A percentile compares a stretch with the other conserved stretches of the same genome.
Conservation (phyloP, 2,329 filamentous ascomycete species). For the Juglanconis sp. region DNA sequence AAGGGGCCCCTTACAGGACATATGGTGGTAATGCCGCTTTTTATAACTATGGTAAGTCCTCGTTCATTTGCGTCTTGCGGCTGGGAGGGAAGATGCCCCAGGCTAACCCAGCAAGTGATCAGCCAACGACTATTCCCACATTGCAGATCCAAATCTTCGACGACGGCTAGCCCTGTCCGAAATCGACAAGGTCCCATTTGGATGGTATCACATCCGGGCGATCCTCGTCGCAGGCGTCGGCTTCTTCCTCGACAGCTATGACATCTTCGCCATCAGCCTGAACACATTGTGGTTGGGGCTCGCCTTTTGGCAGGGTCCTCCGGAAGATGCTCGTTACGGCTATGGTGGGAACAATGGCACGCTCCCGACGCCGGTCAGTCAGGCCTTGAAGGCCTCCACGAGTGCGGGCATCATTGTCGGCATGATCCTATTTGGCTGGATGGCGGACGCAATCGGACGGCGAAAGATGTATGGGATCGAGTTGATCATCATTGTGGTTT, state of each 20-base stretch:
- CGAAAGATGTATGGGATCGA: constrained; percentile 82
- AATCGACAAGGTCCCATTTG: constrained; percentile 75
- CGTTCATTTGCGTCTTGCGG: neutral
- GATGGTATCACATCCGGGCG: constrained; percentile 72
- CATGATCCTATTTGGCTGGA: constrained; percentile 72
- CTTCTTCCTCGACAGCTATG: constrained; percentile 81
- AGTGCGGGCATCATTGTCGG: constrained; percentile 76
- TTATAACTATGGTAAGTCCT: constrained; percentile 58
- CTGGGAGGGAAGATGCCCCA: constrained; percentile 22
- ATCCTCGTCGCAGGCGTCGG: constrained; percentile 75
- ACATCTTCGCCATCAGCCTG: constrained; percentile 77
- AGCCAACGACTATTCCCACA: constrained; percentile 48
- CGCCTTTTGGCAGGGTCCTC: constrained; percentile 64
- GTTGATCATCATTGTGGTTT: constrained; percentile 67
- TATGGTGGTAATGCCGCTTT: constrained; percentile 66
- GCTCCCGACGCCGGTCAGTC: constrained; percentile 64
- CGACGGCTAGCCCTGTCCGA: constrained; percentile 73
- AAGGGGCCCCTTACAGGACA: constrained; percentile 34
- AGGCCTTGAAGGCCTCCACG: constrained; percentile 77
- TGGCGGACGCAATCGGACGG: constrained; percentile 73
- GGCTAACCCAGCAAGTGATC: neutral
- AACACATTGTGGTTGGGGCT: constrained; percentile 70
- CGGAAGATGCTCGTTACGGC: constrained; percentile 36
- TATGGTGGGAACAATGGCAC: constrained; percentile 50
- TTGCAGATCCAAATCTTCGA: constrained; percentile 71